Percentiles rank a stretch among this genome's conserved stretches.
phyloP scores from a whole-genome alignment of 2,329 filamentous ascomycete genomes.

The Chrysoporthe austroafricana region DNA sequence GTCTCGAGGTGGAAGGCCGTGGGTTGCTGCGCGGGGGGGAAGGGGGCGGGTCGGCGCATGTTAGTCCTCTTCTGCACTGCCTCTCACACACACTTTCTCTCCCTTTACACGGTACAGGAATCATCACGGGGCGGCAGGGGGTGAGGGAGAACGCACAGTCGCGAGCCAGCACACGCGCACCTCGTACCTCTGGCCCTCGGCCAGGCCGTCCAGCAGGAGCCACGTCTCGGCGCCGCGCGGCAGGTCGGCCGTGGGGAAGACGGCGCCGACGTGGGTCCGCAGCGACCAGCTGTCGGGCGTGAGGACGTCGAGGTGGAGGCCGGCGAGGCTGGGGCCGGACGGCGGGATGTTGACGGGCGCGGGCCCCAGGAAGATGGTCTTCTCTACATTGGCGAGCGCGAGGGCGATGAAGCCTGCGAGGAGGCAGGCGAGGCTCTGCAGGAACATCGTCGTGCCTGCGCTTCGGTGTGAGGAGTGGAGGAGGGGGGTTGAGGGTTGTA shows the following conservation, averaged over 20 bases:
- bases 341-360: constrained; percentile 57
- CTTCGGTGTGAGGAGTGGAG: too few relatives aligned
- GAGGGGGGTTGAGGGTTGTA: background rate
- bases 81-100: background rate
- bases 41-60: constrained; percentile 22
- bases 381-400: constrained; percentile 78
- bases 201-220: constrained; percentile 75
- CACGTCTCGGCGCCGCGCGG: constrained; percentile 70
- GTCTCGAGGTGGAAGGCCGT: constrained; percentile 75
- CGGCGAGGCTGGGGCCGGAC: constrained; percentile 58
- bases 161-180: constrained; percentile 92
- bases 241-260: constrained; percentile 62
- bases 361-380: constrained; percentile 84
- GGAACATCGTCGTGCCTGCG: constrained; percentile 11
- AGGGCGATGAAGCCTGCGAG: constrained; percentile 24
- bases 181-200: constrained; percentile 81
- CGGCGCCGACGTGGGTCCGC: constrained; percentile 66
- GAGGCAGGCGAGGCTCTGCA: constrained; percentile 25
- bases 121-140: background rate
- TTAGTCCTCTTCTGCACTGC: background rate
- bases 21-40: constrained; percentile 68
- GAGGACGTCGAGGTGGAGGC: constrained; percentile 67
- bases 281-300: constrained; percentile 60
- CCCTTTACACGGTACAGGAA: background rate
- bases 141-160: constrained; percentile 65